Percentiles rank a stretch among this genome's conserved stretches.
phyloP scores from a whole-genome alignment of 768 basidiomycete genomes.

The Phylloporus arenicola region DNA sequence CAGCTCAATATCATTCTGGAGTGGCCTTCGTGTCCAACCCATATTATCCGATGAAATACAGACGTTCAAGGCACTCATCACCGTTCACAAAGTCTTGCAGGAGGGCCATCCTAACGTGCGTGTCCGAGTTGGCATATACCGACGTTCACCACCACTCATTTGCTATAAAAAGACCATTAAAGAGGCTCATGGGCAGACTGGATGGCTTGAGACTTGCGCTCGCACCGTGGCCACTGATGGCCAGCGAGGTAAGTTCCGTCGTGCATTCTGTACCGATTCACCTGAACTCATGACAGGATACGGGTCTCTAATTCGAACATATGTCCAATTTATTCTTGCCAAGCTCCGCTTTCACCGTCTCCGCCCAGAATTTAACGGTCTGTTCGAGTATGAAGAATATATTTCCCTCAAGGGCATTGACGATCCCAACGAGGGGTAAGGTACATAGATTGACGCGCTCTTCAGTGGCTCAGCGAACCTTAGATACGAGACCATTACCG shows the following conservation, averaged over 20 bases:
- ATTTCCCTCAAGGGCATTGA: conserved; percentile 95
- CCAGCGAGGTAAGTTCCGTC: conserved; percentile 52
- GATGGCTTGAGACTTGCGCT: conserved; percentile 97
- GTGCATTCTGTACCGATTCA: not conserved
- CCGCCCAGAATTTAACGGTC: conserved; percentile 94
- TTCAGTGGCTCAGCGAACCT: conserved; percentile 7
- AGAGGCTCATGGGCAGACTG: conserved; percentile 93
- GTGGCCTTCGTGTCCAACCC: conserved; percentile 91
- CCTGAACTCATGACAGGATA: conserved; percentile 56
- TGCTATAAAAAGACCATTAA: conserved; percentile 64
- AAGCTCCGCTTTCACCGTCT: conserved; percentile 95
- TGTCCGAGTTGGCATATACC: conserved; percentile 6
- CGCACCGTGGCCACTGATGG: conserved; percentile 80
- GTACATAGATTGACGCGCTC: conserved; percentile 1
- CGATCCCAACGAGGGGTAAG: conserved; percentile 98
- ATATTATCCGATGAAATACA: conserved; percentile 96
- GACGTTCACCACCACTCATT: conserved; percentile 7
- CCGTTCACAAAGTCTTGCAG: conserved; percentile 95
- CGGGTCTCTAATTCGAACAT: conserved; percentile 86
- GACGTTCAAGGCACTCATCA: conserved; percentile 97
- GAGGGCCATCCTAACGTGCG: conserved; percentile 92
- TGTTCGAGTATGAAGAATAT: conserved; percentile 99
- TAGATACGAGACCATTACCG: conserved; percentile 96
- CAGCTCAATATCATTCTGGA: conserved; percentile 97
- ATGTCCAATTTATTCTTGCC: conserved; percentile 91